Conservation (phyloP, 495 filamentous ascomycete species). For the Penicillium soppii region DNA sequence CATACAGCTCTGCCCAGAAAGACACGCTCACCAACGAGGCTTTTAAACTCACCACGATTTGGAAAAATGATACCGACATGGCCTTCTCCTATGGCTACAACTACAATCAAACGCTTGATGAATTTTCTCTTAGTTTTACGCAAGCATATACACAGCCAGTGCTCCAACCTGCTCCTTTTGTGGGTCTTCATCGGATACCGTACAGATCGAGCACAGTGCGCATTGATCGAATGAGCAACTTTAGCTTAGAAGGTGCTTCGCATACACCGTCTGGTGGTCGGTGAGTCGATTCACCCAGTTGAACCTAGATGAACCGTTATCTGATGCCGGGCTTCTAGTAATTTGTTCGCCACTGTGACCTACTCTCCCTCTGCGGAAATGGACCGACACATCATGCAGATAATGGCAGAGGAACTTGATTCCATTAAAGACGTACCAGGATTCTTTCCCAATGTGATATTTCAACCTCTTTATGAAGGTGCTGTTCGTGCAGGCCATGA, state of each 20-base stretch:
- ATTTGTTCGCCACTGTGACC: conserved; percentile 34
- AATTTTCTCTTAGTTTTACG: background rate
- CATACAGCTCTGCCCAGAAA: conserved; percentile 38
- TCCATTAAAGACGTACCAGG: conserved; percentile 29
- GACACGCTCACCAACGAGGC: conserved; percentile 35
- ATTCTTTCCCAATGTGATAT: conserved; percentile 38
- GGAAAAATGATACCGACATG: conserved; percentile 33
- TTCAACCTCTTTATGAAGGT: conserved; percentile 40
- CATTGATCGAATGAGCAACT: background rate
- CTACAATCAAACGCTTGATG: conserved; percentile 15
- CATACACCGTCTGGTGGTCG: background rate
- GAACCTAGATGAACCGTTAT: background rate
- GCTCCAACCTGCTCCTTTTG: background rate
- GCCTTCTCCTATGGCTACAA: conserved; percentile 36
- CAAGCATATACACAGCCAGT: background rate
- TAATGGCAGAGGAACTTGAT: conserved; percentile 32
- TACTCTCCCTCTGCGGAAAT: conserved; percentile 34
- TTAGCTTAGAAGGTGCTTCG: background rate
- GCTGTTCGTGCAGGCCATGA: conserved; percentile 25
- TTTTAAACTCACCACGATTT: conserved; percentile 29
- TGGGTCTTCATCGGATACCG: background rate
- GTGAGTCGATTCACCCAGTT: conserved; percentile 6
- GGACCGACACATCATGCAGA: conserved; percentile 67
- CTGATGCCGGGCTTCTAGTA: conserved; percentile 15
- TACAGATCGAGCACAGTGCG: background rate